Conservation (phyloP, 2,329 filamentous ascomycete genomes). For the Arthrobotrys megalospora region DNA sequence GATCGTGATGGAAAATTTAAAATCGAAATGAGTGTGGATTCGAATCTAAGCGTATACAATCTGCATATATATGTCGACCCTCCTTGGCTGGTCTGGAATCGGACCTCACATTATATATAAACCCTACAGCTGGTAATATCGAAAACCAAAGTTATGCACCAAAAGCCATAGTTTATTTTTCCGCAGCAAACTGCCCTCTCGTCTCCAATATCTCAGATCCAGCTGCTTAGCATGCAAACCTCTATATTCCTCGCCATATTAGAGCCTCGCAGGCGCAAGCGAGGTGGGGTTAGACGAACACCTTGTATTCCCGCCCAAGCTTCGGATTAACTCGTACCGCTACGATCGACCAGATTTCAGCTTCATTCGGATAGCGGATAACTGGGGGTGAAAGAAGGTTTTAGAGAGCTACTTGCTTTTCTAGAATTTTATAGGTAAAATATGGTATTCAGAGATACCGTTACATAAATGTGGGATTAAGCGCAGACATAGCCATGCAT, state of each 20-base stretch:
- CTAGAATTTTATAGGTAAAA: background rate
- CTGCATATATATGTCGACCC: background rate
- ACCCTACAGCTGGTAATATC: background rate
- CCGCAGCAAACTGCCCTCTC: slow-evolving; percentile 18
- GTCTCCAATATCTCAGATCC: slow-evolving; percentile 24
- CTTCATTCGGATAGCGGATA: slow-evolving; percentile 12
- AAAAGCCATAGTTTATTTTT: background rate
- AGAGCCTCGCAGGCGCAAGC: slow-evolving; percentile 23
- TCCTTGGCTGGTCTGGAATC: background rate
- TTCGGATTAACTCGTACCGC: slow-evolving; percentile 30
- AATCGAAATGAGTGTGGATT: slow-evolving; percentile 21
- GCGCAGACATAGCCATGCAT: background rate
- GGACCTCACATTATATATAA: slow-evolving; percentile 18
- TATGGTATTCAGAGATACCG: background rate
- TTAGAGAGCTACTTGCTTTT: background rate
- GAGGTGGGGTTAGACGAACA: slow-evolving; percentile 13
- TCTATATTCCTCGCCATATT: background rate
- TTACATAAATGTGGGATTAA: background rate
- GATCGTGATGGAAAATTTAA: background rate
- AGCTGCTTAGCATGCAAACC: slow-evolving; percentile 3
- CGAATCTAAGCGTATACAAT: background rate
- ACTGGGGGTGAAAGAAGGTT: background rate
- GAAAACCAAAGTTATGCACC: background rate
- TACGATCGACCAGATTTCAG: slow-evolving; percentile 22
- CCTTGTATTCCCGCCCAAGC: slow-evolving; percentile 3